A percentile compares a stretch with the other conserved stretches of the same genome.
These are phyloP conservation scores for Podaxis sp. DNA, from an alignment of 768 basidiomycete species.

Conservation along the genomic window DNA sequence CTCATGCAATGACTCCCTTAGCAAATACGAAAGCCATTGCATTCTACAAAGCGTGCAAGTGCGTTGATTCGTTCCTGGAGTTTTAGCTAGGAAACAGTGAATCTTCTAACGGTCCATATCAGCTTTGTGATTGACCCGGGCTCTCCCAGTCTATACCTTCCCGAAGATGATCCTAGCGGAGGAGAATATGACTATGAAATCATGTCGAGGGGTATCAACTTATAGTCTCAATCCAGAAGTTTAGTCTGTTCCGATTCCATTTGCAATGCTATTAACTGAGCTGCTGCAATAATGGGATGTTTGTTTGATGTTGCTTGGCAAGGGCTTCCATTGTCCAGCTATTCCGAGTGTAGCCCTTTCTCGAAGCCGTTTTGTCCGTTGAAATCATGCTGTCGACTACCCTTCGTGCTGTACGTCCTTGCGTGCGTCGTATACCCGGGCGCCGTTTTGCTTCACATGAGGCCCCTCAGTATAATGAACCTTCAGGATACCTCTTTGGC, in stretches of 20 bases:
- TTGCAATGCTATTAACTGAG: not conserved
- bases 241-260: too few species aligned
- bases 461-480: slow-evolving; percentile 84
- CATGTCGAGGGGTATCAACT: slow-evolving; percentile 27
- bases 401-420: slow-evolving; percentile 41
- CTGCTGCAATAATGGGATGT: not conserved
- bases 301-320: slow-evolving; percentile 14
- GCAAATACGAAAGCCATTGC: slow-evolving; percentile 21
- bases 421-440: slow-evolving; percentile 29
- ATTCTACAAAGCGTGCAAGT: slow-evolving; percentile 61
- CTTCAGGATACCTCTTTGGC: slow-evolving; percentile 81
- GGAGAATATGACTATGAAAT: slow-evolving; percentile 41
- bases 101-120: not conserved
- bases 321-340: slow-evolving; percentile 2
- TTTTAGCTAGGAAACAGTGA: not conserved
- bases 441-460: slow-evolving; percentile 68
- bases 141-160: slow-evolving; percentile 39
- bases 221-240: not conserved
- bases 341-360: slow-evolving; percentile 8
- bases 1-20: not conserved
- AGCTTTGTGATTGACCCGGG: slow-evolving; percentile 53
- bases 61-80: slow-evolving; percentile 13
- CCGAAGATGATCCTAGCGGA: slow-evolving; percentile 24
- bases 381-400: slow-evolving; percentile 44
- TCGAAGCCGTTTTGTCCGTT: slow-evolving; percentile 6